Base-by-base conservation (phyloP, 2,329 filamentous ascomycete species). In the Xylaria sp. region DNA sequence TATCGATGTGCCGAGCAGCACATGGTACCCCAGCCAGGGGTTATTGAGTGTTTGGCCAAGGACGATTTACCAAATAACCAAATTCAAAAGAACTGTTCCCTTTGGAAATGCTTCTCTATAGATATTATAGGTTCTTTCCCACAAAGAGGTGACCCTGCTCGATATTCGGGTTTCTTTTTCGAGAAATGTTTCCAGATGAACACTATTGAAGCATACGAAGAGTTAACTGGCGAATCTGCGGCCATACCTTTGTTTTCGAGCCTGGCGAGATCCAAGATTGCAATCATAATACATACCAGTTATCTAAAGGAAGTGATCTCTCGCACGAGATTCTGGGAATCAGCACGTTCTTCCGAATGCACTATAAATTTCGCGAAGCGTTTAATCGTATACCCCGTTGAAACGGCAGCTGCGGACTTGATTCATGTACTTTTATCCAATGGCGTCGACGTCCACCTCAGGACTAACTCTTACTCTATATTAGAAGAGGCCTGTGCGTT, bases 401-500 rank as follows among this genome's bases (percentile, higher is more conserved):
- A 18, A 25, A 0, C 10, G 15, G 7, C 12, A n/a, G n/a, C n/a
- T n/a, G n/a, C n/a, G n/a, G n/a, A n/a, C n/a, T n/a, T n/a, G n/a
- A n/a, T 34, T 3, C 15, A 18, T 41, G 30, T 34, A 10, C n/a
- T 65, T n/a, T 39, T 65, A 18, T 7, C 10, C 15, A 55, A 50
- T 2, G 48, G 30, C 4, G 48, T 65, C 9, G 20, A 48, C 28
- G 23, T 60, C 12, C 20, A 60, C 34, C 8, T 56, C 2, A 30
- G 46, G 2, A 32, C 1, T 23, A 28, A 48, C n/a, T 3, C 18
- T 34, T 65, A 36, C 13, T 60, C 48, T 6, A 56, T 65, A n/a
- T 28, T 65, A 18, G 57, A 65, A 41, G 23, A 45, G 12, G 63
- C 50, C 1, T 65, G 63, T 20, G 28, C 23, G 9, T 1, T 20